Percentiles rank a stretch among this genome's conserved stretches.
These are phyloP conservation scores for Cytospora leucostoma DNA, from an alignment of 2,329 filamentous ascomycete species.

Conservation along the genomic window DNA sequence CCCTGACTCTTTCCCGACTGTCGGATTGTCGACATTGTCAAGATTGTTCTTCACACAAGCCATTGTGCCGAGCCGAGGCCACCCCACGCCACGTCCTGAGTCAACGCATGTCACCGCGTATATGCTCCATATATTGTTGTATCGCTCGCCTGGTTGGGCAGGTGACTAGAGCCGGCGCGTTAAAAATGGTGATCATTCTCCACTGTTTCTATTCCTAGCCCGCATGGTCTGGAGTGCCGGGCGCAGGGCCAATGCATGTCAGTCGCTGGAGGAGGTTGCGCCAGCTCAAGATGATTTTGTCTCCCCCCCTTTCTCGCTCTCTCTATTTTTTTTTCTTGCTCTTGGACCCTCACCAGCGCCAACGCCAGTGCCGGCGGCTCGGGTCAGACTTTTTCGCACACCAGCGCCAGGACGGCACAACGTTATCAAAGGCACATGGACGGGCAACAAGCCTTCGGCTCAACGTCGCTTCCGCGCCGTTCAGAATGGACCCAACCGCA, in stretches of 20 bases:
- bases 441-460: neutral
- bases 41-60: too few species aligned
- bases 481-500: neutral
- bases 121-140: conserved; percentile 4
- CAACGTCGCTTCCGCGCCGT: neutral
- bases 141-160: neutral
- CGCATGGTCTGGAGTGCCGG: conserved; percentile 9
- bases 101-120: neutral
- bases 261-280: neutral
- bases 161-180: conserved; percentile 20
- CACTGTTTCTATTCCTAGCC: conserved; percentile 24
- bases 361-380: neutral
- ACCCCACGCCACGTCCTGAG: neutral
- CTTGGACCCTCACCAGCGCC: neutral
- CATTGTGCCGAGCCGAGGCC: conserved; percentile 8
- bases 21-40: too few species aligned
- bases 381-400: neutral
- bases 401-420: neutral
- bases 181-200: neutral
- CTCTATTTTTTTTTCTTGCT: neutral
- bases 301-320: too few species aligned
- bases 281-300: neutral
- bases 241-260: conserved; percentile 12
- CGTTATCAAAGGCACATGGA: neutral
- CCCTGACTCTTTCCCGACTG: too few species aligned